A percentile compares a stretch with the other conserved stretches of the same genome.
phyloP scores from a whole-genome alignment of 1,284 basidiomycete species.

The Rhodotorula glutinis region DNA sequence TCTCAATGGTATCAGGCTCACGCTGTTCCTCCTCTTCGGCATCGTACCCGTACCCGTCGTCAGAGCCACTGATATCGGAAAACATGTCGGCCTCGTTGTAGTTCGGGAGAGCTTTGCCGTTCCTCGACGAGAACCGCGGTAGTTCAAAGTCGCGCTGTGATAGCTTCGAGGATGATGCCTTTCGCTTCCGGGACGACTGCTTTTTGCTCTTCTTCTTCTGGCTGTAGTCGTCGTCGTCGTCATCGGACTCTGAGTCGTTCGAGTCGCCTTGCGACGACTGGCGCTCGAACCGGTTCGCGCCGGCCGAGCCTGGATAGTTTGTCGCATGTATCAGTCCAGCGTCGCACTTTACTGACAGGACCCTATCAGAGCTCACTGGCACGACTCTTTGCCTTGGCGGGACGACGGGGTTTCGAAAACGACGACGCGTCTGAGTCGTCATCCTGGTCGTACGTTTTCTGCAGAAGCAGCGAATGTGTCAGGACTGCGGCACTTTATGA shows the following conservation, averaged over 20 bases:
- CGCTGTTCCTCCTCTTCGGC: conserved; percentile 18
- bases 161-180: not conserved
- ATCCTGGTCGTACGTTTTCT: conserved; percentile 22
- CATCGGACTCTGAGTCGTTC: conserved; percentile 20
- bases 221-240: conserved; percentile 24
- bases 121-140: conserved; percentile 37
- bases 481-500: not conserved
- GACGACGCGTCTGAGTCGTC: conserved; percentile 35
- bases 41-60: conserved; percentile 22
- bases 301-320: not conserved
- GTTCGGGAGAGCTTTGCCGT: conserved; percentile 40
- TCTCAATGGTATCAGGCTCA: too few species aligned
- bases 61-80: conserved; percentile 23
- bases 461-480: not conserved
- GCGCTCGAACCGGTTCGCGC: conserved; percentile 2
- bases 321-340: not conserved
- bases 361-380: conserved; percentile 10
- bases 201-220: conserved; percentile 34
- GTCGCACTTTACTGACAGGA: too few species aligned
- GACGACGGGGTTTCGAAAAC: conserved; percentile 7
- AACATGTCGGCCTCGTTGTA: conserved; percentile 41
- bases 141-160: conserved; percentile 35
- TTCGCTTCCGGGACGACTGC: conserved; percentile 17
- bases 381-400: conserved; percentile 37
- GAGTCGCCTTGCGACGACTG: conserved; percentile 16